Percentiles rank a stretch among this genome's conserved stretches.
Conservation (phyloP, 345 rosid genomes). For the Eucalyptus tenuipes region DNA sequence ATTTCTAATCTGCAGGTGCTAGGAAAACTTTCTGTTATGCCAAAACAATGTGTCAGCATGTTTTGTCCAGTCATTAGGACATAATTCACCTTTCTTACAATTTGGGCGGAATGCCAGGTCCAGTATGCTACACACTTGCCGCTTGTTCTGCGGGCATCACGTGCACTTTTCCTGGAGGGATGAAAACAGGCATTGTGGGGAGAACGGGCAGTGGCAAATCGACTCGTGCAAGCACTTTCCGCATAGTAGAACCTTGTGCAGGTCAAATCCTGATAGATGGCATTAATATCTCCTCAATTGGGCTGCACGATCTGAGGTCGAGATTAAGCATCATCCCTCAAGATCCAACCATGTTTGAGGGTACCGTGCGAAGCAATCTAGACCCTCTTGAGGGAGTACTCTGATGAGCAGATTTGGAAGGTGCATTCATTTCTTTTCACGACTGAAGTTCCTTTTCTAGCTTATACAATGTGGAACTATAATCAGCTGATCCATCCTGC, state of each 20-base stretch:
- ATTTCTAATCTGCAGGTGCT: conserved; percentile 56
- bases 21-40: not conserved
- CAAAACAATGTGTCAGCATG: not conserved
- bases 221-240: conserved; percentile 77
- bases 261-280: conserved; percentile 66
- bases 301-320: conserved; percentile 75
- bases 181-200: conserved; percentile 86
- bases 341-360: conserved; percentile 96
- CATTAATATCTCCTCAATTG: conserved; percentile 51
- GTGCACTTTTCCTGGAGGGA: conserved; percentile 67
- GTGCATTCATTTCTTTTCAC: conserved; percentile 15
- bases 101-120: conserved; percentile 21
- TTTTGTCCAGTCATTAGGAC: not conserved
- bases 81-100: not conserved
- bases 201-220: conserved; percentile 95
- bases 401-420: conserved; percentile 88
- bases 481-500: not conserved
- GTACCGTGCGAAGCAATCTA: conserved; percentile 68
- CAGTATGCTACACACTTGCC: conserved; percentile 85
- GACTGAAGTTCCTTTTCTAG: not conserved
- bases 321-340: conserved; percentile 86
- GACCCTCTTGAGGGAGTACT: conserved; percentile 88
- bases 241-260: conserved; percentile 68
- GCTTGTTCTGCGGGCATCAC: conserved; percentile 72
- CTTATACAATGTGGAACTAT: too few species aligned